Base-by-base conservation (phyloP, 371 early-diverging fungal species). In the Mucor piriformis region DNA sequence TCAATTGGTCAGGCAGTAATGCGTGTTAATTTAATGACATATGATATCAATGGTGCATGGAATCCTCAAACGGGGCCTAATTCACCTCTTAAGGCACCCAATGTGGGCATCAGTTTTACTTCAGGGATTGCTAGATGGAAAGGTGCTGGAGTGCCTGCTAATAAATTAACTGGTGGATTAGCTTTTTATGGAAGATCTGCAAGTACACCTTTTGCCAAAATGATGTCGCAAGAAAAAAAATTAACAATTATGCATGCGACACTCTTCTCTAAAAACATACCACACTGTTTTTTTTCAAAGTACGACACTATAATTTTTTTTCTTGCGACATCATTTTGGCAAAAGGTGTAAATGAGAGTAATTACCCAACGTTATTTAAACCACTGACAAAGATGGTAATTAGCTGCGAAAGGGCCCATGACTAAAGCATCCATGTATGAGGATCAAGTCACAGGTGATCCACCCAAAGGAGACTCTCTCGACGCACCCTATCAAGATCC, bases 131-230 rank as follows among this genome's bases (percentile, higher is more conserved):
- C 77, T 13, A 48, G 63, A 10, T 88, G 87, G 88, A 73, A 67
- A 5, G 43, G 57, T 15, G 81, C 85, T 48, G 86, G 85, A 24
- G 79, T 84, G 59, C 85, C 87, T 12, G 61, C 73, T 2, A 63
- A 63, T 35, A 87, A 91, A 61, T 52, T 91, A 6, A 77, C 81
- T 0, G 75, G 79, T 18, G 91, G 91, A 23, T 61, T 84, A 23
- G 76, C 88, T 0, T 88, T 88, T 66, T 84, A 87, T 52, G 92
- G 91, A 15, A 81, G 86, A 42, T 75, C 88, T 13, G 62, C 70
- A 11, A 67, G 74, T 73, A 59, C 64, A 64, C 40, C n/a, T n/a
- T n/a, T n/a, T n/a, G n/a, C n/a, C n/a, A n/a, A n/a, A n/a, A n/a
- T n/a, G n/a, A n/a, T n/a, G n/a, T n/a, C n/a, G n/a, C n/a, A n/a